Conservation (phyloP, 1,284 basidiomycete species). For the Trichosporon sp. region DNA sequence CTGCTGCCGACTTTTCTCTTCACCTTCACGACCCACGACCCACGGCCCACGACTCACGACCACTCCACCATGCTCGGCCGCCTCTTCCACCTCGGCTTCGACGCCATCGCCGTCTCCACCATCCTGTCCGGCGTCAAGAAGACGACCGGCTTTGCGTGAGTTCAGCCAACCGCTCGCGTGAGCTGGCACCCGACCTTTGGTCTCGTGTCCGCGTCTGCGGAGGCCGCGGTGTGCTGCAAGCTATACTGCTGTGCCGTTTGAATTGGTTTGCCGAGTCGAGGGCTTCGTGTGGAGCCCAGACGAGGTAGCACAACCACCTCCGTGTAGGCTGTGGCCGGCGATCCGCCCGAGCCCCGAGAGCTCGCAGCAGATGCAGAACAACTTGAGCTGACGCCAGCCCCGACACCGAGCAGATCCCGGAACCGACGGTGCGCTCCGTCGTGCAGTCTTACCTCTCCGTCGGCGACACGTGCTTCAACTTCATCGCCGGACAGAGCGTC, state of each 20-base stretch:
- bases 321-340: too few species aligned
- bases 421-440: slow-evolving; percentile 67
- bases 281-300: too few species aligned
- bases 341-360: too few species aligned
- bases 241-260: too few species aligned
- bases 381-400: slow-evolving; percentile 53
- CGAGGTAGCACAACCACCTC: too few species aligned
- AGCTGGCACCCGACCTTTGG: not conserved
- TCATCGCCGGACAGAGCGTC: slow-evolving; percentile 71
- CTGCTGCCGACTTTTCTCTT: not conserved
- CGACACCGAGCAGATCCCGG: slow-evolving; percentile 63
- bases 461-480: slow-evolving; percentile 83
- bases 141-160: slow-evolving; percentile 82
- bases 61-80: slow-evolving; percentile 58
- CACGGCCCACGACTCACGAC: not conserved
- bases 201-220: too few species aligned
- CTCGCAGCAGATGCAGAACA: too few species aligned
- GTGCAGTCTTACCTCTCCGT: slow-evolving; percentile 78
- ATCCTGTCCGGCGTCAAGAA: slow-evolving; percentile 86
- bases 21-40: not conserved
- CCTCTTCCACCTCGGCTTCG: slow-evolving; percentile 76
- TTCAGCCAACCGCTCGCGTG: not conserved
- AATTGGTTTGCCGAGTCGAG: too few species aligned
- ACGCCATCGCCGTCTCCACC: slow-evolving; percentile 81
- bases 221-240: too few species aligned